Evolutionary conservation across 2,329 filamentous ascomycete species (phyloP).

Genomic region (Talaromyces sp.): DNA sequence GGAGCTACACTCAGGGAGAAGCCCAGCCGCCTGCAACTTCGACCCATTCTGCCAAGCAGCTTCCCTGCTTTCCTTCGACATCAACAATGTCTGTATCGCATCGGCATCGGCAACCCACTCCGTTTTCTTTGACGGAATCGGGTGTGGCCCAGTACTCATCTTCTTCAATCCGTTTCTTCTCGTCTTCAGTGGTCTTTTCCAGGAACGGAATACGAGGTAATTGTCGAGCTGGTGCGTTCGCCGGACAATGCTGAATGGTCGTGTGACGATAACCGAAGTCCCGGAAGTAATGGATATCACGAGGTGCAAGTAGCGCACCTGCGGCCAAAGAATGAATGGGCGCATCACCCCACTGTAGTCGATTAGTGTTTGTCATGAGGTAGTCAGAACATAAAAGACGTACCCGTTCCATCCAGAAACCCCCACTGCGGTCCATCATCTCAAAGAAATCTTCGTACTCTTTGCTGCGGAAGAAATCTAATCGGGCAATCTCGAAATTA

Average conservation of each 20-base stretch:
- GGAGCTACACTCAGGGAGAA: constrained; percentile 44
- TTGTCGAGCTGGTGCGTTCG: constrained; percentile 87
- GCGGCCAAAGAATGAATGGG: constrained; percentile 97
- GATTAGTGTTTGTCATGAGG: constrained; percentile 21
- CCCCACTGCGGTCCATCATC: constrained; percentile 97
- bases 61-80: constrained; percentile 95
- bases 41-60: constrained; percentile 93
- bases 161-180: constrained; percentile 82
- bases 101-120: constrained; percentile 90
- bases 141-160: constrained; percentile 93
- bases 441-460: constrained; percentile 97
- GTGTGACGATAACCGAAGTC: constrained; percentile 98
- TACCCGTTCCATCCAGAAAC: constrained; percentile 99
- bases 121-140: constrained; percentile 87
- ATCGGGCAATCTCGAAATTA: constrained; percentile 94
- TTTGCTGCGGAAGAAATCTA: constrained; percentile 96
- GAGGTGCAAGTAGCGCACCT: constrained; percentile 73
- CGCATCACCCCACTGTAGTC: constrained; percentile 87
- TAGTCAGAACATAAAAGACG: constrained; percentile 27
- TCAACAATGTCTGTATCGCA: constrained; percentile 98
- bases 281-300: constrained; percentile 96
- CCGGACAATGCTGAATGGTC: constrained; percentile 96
- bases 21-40: constrained; percentile 94
- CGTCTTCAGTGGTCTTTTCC: constrained; percentile 74
- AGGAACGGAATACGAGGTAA: constrained; percentile 74